These are phyloP conservation scores for Strigomonas culicis DNA, from an alignment of 208 protist genomes.

Conservation along the genomic window DNA sequence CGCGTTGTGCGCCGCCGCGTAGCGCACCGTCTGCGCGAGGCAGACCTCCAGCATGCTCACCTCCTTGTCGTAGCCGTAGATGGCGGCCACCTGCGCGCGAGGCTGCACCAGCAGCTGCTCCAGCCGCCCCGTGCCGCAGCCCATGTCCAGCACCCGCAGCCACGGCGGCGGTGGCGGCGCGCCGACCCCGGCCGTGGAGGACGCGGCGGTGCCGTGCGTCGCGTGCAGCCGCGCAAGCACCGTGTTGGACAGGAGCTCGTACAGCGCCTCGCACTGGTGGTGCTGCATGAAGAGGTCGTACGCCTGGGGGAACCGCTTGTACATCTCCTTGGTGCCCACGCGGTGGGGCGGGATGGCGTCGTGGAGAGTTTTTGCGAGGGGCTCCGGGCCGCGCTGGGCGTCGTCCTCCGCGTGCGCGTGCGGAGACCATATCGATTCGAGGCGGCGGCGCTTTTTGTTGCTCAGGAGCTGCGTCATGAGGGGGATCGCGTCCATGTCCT, in stretches of 20 bases:
- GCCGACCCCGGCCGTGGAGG: too few relatives aligned
- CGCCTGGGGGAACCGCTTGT: conserved; percentile 62
- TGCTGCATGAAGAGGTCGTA: conserved; percentile 77
- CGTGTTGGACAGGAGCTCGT: neutral
- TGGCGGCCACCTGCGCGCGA: conserved; percentile 24
- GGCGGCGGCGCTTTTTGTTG: conserved; percentile 14
- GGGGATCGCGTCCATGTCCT: conserved; percentile 10
- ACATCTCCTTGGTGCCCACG: conserved; percentile 84
- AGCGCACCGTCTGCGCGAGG: conserved; percentile 42
- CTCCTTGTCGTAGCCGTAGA: conserved; percentile 80
- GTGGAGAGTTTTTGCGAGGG: too few relatives aligned
- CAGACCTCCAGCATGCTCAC: conserved; percentile 58
- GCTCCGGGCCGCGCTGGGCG: too few relatives aligned
- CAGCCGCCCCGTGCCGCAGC: conserved; percentile 81
- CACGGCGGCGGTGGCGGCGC: conserved; percentile 12
- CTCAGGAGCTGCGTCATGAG: conserved; percentile 19
- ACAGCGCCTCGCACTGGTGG: conserved; percentile 45
- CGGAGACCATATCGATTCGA: conserved; percentile 26
- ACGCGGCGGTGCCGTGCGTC: neutral
- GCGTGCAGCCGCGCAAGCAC: neutral
- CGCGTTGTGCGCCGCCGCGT: conserved; percentile 13
- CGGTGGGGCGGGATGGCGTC: conserved; percentile 48
- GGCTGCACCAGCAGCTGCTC: conserved; percentile 49
- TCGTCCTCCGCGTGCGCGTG: too few relatives aligned
- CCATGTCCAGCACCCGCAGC: conserved; percentile 65